Conservation (phyloP, 176 grass and related monocot species). For the Triticum turgidum region DNA sequence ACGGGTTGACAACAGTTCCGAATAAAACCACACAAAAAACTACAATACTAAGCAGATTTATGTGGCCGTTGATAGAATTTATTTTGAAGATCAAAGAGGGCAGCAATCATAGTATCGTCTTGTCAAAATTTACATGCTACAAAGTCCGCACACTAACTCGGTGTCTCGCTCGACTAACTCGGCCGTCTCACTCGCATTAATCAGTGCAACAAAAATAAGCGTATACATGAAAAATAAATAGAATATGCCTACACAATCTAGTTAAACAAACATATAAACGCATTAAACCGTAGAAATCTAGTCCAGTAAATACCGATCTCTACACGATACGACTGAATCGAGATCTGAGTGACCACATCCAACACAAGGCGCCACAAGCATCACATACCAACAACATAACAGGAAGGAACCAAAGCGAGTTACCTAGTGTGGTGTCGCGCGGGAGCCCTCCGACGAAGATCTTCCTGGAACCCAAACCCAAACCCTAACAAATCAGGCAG, state of each 20-base stretch:
- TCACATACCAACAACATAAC: not conserved
- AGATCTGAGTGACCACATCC: not conserved
- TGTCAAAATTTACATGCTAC: not conserved
- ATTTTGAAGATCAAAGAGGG: not conserved
- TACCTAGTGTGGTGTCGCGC: slow-evolving; percentile 66
- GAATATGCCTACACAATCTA: too few species aligned
- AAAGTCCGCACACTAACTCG: not conserved
- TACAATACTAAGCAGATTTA: not conserved
- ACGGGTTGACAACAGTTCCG: not conserved
- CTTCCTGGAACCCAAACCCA: slow-evolving; percentile 52
- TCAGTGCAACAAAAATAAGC: not conserved
- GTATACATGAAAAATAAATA: too few species aligned
- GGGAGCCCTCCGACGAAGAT: slow-evolving; percentile 92
- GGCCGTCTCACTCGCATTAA: not conserved
- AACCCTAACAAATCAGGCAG: not conserved
- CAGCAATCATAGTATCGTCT: not conserved
- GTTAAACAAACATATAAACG: not conserved
- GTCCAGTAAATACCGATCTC: not conserved
- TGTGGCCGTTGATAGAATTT: not conserved
- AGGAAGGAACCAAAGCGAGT: not conserved
- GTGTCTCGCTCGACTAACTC: not conserved
- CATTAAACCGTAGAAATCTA: not conserved
- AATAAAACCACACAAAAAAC: not conserved
- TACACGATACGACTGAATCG: not conserved
- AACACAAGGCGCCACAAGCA: not conserved